Evolutionary conservation across 176 grass and related monocot genomes (phyloP), one percentile per base, ranked within the genome.

Genomic region (Puccinellia tenuiflora): DNA sequence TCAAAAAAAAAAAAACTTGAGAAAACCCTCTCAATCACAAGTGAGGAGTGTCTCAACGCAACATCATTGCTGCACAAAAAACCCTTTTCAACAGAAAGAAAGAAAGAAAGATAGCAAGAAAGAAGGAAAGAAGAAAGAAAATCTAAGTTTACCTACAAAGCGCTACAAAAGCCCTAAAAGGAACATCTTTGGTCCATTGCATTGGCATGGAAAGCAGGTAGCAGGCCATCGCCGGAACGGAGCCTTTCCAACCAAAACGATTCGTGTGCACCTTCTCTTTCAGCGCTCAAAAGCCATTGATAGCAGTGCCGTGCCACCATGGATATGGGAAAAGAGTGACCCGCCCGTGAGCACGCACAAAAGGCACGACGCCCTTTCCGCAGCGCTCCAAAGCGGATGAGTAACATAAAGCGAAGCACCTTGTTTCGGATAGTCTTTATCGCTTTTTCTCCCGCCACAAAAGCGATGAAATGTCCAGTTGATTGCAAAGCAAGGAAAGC

Each of bases 191-290:
- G n/a, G n/a, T n/a, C n/a, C n/a, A n/a, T n/a, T 31, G 72, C 79
- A 87, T 77, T 50, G 79, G 72, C 72, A 60, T 40, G 72, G 53
- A 82, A 87, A 86, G 61, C 48, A 73, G 33, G 29, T 16, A 73
- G 69, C 42, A 48, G 69, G 51, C 7, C 86, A 69, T 88, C 53
- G 52, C 55, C 76, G 17, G 40, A n/a, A n/a, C n/a, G n/a, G 30
- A 22, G 9, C 53, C 80, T 83, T 88, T 88, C 86, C 80, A 88
- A 88, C 86, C 64, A 33, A 78, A 61, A 71, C 75, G 64, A 83
- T 83, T 78, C 74, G 46, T 53, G 37, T 1, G 68, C 22, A n/a
- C n/a, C n/a, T n/a, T n/a, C n/a, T n/a, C n/a, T n/a, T n/a, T n/a
- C n/a, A n/a, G n/a, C n/a, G n/a, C n/a, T 71, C 7, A 72, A 83